phyloP scores from a whole-genome alignment of 176 grass and related monocot species.

The Dactylis glomerata region DNA sequence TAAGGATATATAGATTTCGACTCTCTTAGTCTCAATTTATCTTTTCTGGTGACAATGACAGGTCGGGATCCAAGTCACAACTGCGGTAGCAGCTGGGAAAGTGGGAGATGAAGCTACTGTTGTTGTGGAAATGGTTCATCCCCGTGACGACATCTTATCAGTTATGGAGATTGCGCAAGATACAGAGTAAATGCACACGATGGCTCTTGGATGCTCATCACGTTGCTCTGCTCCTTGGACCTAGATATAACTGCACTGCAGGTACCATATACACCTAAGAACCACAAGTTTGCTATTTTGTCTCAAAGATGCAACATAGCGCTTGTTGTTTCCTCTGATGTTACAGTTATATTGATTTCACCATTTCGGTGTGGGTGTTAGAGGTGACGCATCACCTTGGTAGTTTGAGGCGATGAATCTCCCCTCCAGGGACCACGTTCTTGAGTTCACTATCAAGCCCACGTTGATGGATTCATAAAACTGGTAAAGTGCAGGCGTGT shows the following conservation, averaged over 20 bases:
- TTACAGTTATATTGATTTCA: constrained; percentile 18
- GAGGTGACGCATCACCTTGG: background rate
- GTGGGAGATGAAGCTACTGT: constrained; percentile 63
- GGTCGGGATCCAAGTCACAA: constrained; percentile 78
- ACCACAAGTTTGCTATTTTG: background rate
- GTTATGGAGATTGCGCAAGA: constrained; percentile 68
- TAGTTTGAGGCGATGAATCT: background rate
- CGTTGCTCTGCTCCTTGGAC: background rate
- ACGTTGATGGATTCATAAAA: background rate
- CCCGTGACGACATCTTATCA: constrained; percentile 68
- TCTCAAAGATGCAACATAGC: background rate
- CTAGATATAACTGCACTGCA: background rate
- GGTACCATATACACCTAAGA: background rate
- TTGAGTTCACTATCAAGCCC: background rate
- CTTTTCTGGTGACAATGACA: constrained; percentile 22
- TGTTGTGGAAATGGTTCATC: constrained; percentile 59
- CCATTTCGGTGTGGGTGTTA: background rate
- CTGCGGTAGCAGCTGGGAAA: constrained; percentile 50
- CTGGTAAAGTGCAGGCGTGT: background rate
- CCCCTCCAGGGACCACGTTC: background rate
- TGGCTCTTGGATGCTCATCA: background rate
- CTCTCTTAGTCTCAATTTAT: background rate
- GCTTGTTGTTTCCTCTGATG: background rate
- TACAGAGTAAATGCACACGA: constrained; percentile 31
- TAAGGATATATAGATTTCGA: background rate